phyloP scores from a whole-genome alignment of 768 basidiomycete species.

The Suillus tomentosus region DNA sequence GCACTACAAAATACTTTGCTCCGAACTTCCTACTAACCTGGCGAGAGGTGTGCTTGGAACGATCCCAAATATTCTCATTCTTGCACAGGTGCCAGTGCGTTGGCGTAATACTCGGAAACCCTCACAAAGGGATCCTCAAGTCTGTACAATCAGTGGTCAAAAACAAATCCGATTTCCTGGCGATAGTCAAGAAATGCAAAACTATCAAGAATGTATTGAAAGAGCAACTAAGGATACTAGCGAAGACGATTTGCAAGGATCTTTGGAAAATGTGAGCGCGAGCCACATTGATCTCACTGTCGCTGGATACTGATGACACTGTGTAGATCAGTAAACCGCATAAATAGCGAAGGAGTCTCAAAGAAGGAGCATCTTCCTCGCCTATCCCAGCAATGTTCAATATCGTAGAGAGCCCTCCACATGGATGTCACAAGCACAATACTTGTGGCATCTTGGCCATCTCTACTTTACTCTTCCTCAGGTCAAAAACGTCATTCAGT shows the following conservation, averaged over 20 bases:
- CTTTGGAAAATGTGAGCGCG: neutral
- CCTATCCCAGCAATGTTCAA: too few relatives aligned
- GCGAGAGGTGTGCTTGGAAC: neutral
- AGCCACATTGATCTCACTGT: neutral
- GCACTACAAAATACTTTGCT: neutral
- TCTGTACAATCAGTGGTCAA: neutral
- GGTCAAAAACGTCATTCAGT: too few relatives aligned
- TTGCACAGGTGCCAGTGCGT: neutral
- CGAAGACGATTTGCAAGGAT: neutral
- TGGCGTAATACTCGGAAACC: neutral
- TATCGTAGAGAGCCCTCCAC: too few relatives aligned
- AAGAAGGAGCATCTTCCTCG: too few relatives aligned
- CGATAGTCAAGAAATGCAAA: neutral
- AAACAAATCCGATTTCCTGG: neutral
- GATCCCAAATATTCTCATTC: neutral
- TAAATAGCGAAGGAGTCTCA: too few relatives aligned
- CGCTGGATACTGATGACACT: too few relatives aligned
- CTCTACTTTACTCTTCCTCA: too few relatives aligned
- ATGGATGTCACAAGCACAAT: too few relatives aligned
- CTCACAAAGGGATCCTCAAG: neutral
- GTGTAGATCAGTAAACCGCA: too few relatives aligned
- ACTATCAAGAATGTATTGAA: neutral
- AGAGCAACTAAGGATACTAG: neutral
- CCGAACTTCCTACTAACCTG: neutral
- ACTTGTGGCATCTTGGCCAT: too few relatives aligned